Evolutionary conservation across 2,329 filamentous ascomycete species (phyloP).

Genomic region (Coniochaeta sp.): DNA sequence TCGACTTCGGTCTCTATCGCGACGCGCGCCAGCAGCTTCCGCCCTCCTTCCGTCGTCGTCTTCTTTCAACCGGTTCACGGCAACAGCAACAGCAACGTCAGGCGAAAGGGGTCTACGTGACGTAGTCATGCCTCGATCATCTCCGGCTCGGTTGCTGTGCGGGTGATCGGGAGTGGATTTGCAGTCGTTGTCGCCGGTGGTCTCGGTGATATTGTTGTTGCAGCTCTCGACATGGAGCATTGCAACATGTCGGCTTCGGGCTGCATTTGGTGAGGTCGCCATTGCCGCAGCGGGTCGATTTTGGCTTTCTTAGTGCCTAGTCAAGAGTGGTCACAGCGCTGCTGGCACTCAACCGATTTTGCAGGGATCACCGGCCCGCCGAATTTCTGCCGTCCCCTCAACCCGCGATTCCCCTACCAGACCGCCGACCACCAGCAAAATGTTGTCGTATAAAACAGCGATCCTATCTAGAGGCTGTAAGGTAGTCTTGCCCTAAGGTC

Average conservation of each 20-base stretch:
- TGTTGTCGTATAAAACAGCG: no score
- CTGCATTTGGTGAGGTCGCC: slow-evolving; percentile 14
- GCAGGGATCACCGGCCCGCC: not conserved
- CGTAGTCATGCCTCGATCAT: slow-evolving; percentile 26
- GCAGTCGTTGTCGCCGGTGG: not conserved
- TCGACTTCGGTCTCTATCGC: not conserved
- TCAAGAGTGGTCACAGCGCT: not conserved
- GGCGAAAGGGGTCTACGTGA: slow-evolving; percentile 13
- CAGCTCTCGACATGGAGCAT: slow-evolving; percentile 31
- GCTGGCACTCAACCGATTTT: not conserved
- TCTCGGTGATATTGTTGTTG: slow-evolving; percentile 4
- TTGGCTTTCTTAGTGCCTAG: slow-evolving; percentile 16
- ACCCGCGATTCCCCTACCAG: not conserved
- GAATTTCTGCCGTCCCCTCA: not conserved
- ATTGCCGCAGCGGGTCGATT: slow-evolving; percentile 19
- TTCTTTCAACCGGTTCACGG: slow-evolving; percentile 16
- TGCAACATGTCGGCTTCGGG: slow-evolving; percentile 26
- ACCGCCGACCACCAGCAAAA: not conserved
- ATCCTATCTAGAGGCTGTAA: not conserved
- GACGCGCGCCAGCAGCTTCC: slow-evolving; percentile 5
- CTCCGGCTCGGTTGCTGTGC: slow-evolving; percentile 25
- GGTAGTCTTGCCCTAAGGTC: not conserved
- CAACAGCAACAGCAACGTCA: slow-evolving; percentile 15
- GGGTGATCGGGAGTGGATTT: slow-evolving; percentile 14
- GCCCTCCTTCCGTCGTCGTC: slow-evolving; percentile 9